These are phyloP conservation scores for Exophiala aquamarina DNA, from an alignment of 2,329 filamentous ascomycete species.

Conservation along the genomic window DNA sequence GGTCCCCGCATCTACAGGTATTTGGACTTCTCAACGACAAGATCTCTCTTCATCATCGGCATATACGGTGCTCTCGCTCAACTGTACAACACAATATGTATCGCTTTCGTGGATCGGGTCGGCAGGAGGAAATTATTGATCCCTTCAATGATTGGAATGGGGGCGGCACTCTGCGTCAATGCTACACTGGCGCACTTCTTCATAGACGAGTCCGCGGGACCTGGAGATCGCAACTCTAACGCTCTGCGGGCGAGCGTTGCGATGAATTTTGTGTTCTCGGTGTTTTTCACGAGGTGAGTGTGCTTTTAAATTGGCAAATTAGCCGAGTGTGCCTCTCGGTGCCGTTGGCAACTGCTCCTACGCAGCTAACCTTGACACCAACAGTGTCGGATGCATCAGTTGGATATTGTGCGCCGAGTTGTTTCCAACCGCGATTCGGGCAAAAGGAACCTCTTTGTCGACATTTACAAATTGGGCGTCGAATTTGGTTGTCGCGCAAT, in stretches of 20 bases:
- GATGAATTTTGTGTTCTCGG: slow-evolving; percentile 49
- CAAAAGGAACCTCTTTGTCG: slow-evolving; percentile 43
- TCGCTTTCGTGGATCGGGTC: slow-evolving; percentile 47
- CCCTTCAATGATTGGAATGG: slow-evolving; percentile 45
- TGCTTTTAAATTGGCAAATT: slow-evolving; percentile 5
- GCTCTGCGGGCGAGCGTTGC: slow-evolving; percentile 46
- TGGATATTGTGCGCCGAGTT: slow-evolving; percentile 51
- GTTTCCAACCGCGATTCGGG: slow-evolving; percentile 46
- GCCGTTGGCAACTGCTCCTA: too few relatives aligned
- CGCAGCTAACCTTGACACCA: too few relatives aligned
- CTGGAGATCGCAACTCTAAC: slow-evolving; percentile 26
- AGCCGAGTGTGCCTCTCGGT: too few relatives aligned
- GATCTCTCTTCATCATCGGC: slow-evolving; percentile 52
- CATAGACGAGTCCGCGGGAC: slow-evolving; percentile 30
- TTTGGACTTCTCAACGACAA: slow-evolving; percentile 45
- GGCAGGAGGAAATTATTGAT: slow-evolving; percentile 52
- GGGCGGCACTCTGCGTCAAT: slow-evolving; percentile 40
- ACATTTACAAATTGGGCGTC: slow-evolving; percentile 49
- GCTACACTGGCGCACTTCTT: slow-evolving; percentile 42
- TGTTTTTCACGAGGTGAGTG: slow-evolving; percentile 40
- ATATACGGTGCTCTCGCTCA: slow-evolving; percentile 52
- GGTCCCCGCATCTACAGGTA: slow-evolving; percentile 45
- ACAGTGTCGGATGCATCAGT: slow-evolving; percentile 43
- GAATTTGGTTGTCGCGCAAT: slow-evolving; percentile 51
- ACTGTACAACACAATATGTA: slow-evolving; percentile 49